Evolutionary conservation across 805 yeast species (phyloP), one percentile per base, ranked within the genome.

Genomic region (Candida palmyrensis): DNA sequence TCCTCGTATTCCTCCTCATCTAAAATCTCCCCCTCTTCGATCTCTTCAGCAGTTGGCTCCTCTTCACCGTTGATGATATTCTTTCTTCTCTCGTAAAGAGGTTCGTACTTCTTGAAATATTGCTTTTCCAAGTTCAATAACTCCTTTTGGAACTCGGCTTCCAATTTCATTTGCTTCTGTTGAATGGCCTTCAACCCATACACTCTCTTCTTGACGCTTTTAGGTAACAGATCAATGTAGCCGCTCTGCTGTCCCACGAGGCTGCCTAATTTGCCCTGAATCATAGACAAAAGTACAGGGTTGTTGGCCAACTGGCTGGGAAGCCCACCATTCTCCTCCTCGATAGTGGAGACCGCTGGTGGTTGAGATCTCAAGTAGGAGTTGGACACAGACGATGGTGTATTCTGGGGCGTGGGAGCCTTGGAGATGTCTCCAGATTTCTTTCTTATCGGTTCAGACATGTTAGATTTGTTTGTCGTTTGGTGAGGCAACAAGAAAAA

Each of bases 351-450:
- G 35, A 55, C 75, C 20, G 69, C 60, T 14, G 80, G 79, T 15
- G 75, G 77, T 45, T 76, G 71, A 32, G 70, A 71, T 53, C 73
- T 77, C 57, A 87, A 65, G 53, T 79, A 84, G 15, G 89, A 80
- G 40, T 77, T 79, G 26, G 86, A 71, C 23, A 82, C 84, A 22
- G 90, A 79, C 3, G 97, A 85, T 11, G 98, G 98, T 1, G 98
- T 92, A 71, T 92, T 92, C 56, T 92, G 98, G 4, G 98, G 98
- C 1, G 98, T 92, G 28, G 98, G 98, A 5, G 98, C 97, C 50
- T 79, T 77, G 42, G 90, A 82, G 44, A 85, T 76, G 55, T 85
- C 86, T 54, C 82, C 82, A 43, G 59, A 54, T 53, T 77, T 77
- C 55, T 71, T 74, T 68, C 81, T 83, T 61, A 88, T 88, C 25